Evolutionary conservation across 2,329 filamentous ascomycete species (phyloP), one percentile per base, ranked within the genome.

Genomic region (Stemphylium vesicarium): DNA sequence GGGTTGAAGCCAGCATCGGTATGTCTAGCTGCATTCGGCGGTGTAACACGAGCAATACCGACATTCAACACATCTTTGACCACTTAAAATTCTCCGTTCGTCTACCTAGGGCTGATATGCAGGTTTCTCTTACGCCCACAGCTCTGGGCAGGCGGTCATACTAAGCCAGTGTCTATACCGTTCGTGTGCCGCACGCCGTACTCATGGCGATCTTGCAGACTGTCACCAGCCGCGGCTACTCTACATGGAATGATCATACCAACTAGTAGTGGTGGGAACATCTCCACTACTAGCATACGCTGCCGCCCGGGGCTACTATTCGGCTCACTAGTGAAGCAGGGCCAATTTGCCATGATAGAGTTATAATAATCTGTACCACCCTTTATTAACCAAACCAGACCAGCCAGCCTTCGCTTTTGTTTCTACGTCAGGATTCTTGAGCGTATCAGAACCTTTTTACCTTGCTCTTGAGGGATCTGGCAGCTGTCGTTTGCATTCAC

Each of bases 361-460:
- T 55, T 62, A 62, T 60, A 57, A 60, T 53, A 50, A 43, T 41
- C 57, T 53, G 59, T 66, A 59, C 51, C 47, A 68, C 60, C 58
- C 55, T 53, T 50, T 41, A 29, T 35, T 20, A 35, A 50, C 29
- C 47, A 46, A 35, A 50, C 29, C 47, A 46, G 37, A 20, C 18
- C 45, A 60, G 48, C 53, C 41, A 50, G 43, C 51, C 49, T 57
- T 50, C 43, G 32, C 55, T 55, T 46, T 49, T 53, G 42, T 51
- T 59, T 43, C 41, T 44, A 50, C 39, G 36, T 52, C 42, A 53
- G 38, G 22, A 38, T 40, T 32, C 31, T 31, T 38, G 16, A 41
- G 50, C 11, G 31, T 50, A 32, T 38, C 29, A 40, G 46, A 40
- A 43, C 47, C 50, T 35, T 36, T 52, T 50, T 38, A 29, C 15